Percentiles rank a stretch among this genome's conserved stretches.
These are phyloP conservation scores for Fusarium sp. DNA, from an alignment of 2,329 filamentous ascomycete species.

Conservation along the genomic window DNA sequence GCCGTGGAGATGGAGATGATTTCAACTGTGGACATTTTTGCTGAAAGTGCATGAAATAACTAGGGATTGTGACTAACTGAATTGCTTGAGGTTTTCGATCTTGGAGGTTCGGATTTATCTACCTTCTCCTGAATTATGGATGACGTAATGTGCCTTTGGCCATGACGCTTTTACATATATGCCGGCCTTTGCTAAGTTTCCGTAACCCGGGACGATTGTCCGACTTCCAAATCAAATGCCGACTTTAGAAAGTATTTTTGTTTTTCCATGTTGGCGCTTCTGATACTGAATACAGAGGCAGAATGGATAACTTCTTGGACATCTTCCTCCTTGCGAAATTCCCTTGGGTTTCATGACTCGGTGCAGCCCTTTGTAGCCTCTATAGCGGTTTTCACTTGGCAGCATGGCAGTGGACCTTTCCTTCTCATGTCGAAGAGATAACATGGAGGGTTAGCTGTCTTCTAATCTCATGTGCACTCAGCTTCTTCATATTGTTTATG, in stretches of 20 bases:
- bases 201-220: not conserved
- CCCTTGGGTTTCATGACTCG: too few species aligned
- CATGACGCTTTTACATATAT: not conserved
- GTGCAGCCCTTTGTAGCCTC: too few species aligned
- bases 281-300: too few species aligned
- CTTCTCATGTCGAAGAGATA: too few species aligned
- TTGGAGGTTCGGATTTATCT: not conserved
- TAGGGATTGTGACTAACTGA: rapidly evolving
- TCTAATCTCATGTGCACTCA: too few species aligned
- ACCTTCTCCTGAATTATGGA: not conserved
- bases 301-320: too few species aligned
- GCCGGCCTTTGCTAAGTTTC: not conserved
- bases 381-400: too few species aligned
- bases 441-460: too few species aligned
- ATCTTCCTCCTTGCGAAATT: too few species aligned
- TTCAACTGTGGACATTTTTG: not conserved
- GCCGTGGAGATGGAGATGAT: not conserved
- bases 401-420: too few species aligned
- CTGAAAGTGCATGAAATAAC: rapidly evolving
- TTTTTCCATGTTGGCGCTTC: too few species aligned
- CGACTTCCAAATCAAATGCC: not conserved
- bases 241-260: rapidly evolving
- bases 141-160: not conserved
- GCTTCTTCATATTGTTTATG: too few species aligned
- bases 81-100: rapidly evolving